Base-by-base conservation (phyloP, 768 basidiomycete species). In the Boletus rufocinnamomeus region DNA sequence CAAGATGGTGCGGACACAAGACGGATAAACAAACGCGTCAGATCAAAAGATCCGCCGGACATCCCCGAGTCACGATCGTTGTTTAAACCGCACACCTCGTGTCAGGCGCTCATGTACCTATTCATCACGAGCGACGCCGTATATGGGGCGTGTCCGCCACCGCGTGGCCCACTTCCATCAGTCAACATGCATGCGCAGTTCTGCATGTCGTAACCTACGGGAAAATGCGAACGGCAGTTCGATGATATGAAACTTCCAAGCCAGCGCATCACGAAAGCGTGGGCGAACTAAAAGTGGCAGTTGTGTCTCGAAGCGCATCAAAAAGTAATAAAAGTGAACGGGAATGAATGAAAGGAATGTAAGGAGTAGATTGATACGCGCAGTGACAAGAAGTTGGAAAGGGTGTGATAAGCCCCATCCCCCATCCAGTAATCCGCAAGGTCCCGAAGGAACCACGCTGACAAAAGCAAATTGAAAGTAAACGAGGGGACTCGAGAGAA, bases 141-240 rank as follows among this genome's bases (percentile, higher is more conserved):
- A 58, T 54, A 69, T 56, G 35, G 67, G 40, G 47, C 46, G 45
- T 67, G 72, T 56, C 59, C 63, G 60, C 63, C 60, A 59, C 66
- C 54, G 59, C 54, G 54, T 66, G 69, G 51, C 54, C 64, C 46
- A 59, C 58, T n/a, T 47, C 57, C 68, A 72, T 72, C 68, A 74
- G 40, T 67, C 70, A 74, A 61, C 62, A 64, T 62, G 56, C 59
- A 60, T 64, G 63, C 59, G 53, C 68, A 64, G 58, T 38, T 62
- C 57, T 38, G 60, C 60, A 64, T 70, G 68, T 66, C 69, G 65
- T 68, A 65, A 46, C 60, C 38, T 59, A 57, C 62, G 63, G 64
- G 59, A 68, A 68, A 54, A 56, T 50, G 68, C 68, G 62, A 65
- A 46, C 46, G 62, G 52, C 52, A 51, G 56, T 45, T 54, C 45